These are phyloP conservation scores for Peribolospora kevripleyi DNA, from an alignment of 768 basidiomycete genomes.

Conservation along the genomic window DNA sequence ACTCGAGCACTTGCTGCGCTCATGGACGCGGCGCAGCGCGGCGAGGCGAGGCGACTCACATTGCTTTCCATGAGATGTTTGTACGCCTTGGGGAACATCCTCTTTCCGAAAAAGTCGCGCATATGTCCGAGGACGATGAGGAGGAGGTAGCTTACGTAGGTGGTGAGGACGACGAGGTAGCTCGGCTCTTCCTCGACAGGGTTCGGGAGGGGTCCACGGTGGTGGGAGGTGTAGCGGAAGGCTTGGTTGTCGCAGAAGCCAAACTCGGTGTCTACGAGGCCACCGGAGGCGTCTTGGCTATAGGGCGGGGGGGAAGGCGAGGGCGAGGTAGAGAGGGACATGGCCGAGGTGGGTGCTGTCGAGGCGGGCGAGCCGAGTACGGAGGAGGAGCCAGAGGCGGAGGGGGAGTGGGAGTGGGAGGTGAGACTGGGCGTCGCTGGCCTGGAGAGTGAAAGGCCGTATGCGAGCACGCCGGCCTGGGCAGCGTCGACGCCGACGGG, in stretches of 20 bases:
- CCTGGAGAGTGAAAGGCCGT: neutral
- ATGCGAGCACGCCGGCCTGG: neutral
- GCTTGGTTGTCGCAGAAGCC: slow-evolving; percentile 63
- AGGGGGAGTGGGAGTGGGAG: neutral
- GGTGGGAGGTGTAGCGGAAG: slow-evolving; percentile 43
- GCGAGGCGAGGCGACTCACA: slow-evolving; percentile 28
- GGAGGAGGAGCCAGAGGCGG: neutral
- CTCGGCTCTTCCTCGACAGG: slow-evolving; percentile 53
- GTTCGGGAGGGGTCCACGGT: slow-evolving; percentile 26
- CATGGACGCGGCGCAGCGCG: neutral
- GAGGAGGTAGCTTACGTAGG: slow-evolving; percentile 80
- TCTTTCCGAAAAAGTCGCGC: slow-evolving; percentile 84
- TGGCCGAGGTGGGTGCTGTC: slow-evolving; percentile 6
- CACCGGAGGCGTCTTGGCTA: neutral
- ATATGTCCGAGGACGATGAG: slow-evolving; percentile 78
- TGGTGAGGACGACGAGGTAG: slow-evolving; percentile 72
- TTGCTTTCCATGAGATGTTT: slow-evolving; percentile 58
- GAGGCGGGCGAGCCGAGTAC: slow-evolving; percentile 4
- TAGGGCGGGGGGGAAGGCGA: neutral
- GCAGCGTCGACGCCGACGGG: neutral
- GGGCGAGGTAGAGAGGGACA: slow-evolving; percentile 1
- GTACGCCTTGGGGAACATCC: slow-evolving; percentile 42
- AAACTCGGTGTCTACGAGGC: slow-evolving; percentile 47
- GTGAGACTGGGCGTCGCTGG: neutral
- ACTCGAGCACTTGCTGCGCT: no score